Conservation (phyloP, 768 basidiomycete genomes). For the Leccinum boreale region DNA sequence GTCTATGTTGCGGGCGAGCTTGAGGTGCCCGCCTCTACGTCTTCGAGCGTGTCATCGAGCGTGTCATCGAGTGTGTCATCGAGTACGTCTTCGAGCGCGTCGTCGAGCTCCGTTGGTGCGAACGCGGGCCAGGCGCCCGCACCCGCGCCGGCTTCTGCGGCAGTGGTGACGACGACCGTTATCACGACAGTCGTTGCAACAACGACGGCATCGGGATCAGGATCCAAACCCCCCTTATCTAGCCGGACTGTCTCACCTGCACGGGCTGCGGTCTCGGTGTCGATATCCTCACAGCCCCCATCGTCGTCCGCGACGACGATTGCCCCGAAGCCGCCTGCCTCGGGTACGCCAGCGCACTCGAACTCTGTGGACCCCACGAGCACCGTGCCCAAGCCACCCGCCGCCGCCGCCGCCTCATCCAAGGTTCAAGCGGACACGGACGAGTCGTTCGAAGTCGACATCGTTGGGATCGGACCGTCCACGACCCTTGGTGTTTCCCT, state of each 20-base stretch:
- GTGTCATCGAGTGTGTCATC: neutral
- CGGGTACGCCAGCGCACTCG: slow-evolving; percentile 2
- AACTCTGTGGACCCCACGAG: neutral
- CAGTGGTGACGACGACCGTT: slow-evolving; percentile 24
- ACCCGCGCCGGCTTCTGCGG: neutral
- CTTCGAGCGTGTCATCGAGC: neutral
- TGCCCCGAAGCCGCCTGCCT: neutral
- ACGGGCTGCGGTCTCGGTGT: slow-evolving; percentile 15
- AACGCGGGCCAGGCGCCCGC: neutral
- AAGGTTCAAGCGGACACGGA: neutral
- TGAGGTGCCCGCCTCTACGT: slow-evolving; percentile 19
- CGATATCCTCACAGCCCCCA: slow-evolving; percentile 4
- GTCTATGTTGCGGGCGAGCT: slow-evolving; percentile 45
- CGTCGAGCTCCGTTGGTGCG: neutral
- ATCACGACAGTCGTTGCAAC: slow-evolving; percentile 22
- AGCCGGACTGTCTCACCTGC: slow-evolving; percentile 5
- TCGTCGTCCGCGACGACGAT: neutral
- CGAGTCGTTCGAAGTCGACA: slow-evolving; percentile 21
- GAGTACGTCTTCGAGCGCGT: neutral
- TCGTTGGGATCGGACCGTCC: slow-evolving; percentile 14
- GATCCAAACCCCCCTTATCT: neutral
- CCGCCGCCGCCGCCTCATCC: neutral
- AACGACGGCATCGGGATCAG: slow-evolving; percentile 1
- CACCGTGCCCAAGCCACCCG: neutral
- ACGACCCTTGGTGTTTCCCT: neutral